Conservation (phyloP, 169 alveolate genomes). For the Ichthyophthirius multifiliis region DNA sequence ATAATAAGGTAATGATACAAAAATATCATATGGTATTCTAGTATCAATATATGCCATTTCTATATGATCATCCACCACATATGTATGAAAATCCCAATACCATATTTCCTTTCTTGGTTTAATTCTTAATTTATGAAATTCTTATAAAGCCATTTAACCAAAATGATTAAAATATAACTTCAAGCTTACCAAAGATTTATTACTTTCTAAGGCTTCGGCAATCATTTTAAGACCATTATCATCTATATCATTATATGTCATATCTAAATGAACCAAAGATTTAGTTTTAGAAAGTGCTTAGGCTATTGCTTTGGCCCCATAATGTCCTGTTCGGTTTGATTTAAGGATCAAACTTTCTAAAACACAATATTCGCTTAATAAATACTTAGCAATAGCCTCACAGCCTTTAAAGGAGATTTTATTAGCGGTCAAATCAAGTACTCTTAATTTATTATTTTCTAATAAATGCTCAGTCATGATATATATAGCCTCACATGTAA, state of each 20-base stretch:
- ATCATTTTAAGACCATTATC: conserved; percentile 68
- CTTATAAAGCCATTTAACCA: conserved; percentile 58
- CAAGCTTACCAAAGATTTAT: conserved; percentile 57
- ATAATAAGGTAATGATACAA: background rate
- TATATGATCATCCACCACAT: conserved; percentile 66
- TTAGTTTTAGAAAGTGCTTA: conserved; percentile 64
- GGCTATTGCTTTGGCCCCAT: conserved; percentile 73
- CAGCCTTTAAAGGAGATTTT: conserved; percentile 75
- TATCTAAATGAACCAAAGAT: conserved; percentile 70
- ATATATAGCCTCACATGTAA: conserved; percentile 66
- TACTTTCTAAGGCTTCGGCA: conserved; percentile 67
- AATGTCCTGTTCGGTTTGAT: conserved; percentile 59
- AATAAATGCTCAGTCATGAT: conserved; percentile 68
- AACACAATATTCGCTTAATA: conserved; percentile 58
- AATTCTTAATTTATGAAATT: conserved; percentile 55
- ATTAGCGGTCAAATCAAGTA: conserved; percentile 71
- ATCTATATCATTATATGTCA: conserved; percentile 64
- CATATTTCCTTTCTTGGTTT: conserved; percentile 59
- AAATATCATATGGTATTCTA: conserved; percentile 5
- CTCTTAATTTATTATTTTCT: conserved; percentile 71
- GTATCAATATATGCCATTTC: conserved; percentile 66
- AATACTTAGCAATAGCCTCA: conserved; percentile 66
- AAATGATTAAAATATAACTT: conserved; percentile 74
- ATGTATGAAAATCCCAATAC: conserved; percentile 76
- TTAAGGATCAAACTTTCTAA: conserved; percentile 64